Evolutionary conservation across 768 basidiomycete genomes (phyloP).

Genomic region (Hygrophoropsis aurantiaca): DNA sequence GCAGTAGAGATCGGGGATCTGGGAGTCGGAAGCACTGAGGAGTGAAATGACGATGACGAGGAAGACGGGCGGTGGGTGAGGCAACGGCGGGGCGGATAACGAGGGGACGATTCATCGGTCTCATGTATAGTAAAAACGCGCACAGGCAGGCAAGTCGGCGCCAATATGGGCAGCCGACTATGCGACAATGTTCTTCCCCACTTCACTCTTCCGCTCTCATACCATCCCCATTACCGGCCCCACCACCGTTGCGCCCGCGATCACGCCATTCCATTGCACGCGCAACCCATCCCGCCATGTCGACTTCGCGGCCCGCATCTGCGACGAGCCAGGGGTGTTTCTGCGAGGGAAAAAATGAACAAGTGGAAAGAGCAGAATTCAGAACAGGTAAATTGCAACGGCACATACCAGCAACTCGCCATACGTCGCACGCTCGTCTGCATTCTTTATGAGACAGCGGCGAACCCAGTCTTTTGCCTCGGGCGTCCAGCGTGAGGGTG

Average conservation of each 20-base stretch:
- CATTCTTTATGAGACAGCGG: conserved; percentile 78
- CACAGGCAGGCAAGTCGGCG: background rate
- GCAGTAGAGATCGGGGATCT: too few species aligned
- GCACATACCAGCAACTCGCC: conserved; percentile 69
- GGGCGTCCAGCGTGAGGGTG: conserved; percentile 29
- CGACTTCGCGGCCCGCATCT: conserved; percentile 61
- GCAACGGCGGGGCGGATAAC: conserved; percentile 1
- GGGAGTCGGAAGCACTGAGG: too few species aligned
- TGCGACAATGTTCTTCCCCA: too few species aligned
- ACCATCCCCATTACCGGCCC: conserved; percentile 2
- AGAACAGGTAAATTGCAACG: background rate
- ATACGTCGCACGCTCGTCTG: conserved; percentile 79
- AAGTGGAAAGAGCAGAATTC: background rate
- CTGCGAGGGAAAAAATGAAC: conserved; percentile 30
- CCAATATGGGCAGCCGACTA: too few species aligned
- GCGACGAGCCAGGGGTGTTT: conserved; percentile 77
- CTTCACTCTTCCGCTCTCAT: conserved; percentile 1
- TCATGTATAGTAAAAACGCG: too few species aligned
- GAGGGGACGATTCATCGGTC: too few species aligned
- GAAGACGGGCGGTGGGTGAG: conserved; percentile 1
- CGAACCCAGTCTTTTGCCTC: conserved; percentile 82
- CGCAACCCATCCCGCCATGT: conserved; percentile 85
- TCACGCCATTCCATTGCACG: conserved; percentile 44
- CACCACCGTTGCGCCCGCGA: conserved; percentile 14
- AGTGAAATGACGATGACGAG: conserved; percentile 2